Evolutionary conservation across 495 filamentous ascomycete genomes (phyloP).

Genomic region (Xylaria sp.): DNA sequence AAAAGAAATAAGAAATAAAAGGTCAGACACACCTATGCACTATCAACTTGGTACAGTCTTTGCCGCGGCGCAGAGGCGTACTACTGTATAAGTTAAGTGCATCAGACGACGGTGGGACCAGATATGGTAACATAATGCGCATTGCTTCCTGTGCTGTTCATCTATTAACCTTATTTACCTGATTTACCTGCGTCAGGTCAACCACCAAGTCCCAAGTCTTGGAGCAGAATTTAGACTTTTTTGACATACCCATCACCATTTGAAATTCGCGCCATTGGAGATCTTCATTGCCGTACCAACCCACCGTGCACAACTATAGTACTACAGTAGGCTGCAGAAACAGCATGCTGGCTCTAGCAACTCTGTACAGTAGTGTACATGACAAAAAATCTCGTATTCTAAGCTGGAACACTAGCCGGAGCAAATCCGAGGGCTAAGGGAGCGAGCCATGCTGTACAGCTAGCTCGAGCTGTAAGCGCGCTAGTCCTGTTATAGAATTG

Average conservation of each 20-base stretch:
- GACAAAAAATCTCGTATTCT: conserved; percentile 27
- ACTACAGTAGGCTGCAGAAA: too few species aligned
- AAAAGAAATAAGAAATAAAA: too few species aligned
- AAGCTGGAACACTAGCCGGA: conserved; percentile 1
- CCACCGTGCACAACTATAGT: neutral
- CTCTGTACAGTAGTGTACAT: neutral
- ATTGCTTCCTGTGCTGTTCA: neutral
- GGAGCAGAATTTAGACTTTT: neutral
- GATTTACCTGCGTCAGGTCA: neutral
- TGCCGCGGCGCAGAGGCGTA: neutral
- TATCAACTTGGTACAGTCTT: neutral
- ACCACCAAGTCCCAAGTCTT: neutral
- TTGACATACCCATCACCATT: neutral
- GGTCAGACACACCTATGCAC: too few species aligned
- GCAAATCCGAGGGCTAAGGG: neutral
- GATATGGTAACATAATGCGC: neutral
- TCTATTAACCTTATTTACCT: too few species aligned
- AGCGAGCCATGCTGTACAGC: neutral
- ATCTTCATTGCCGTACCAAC: conserved; percentile 9
- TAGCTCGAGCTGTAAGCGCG: neutral
- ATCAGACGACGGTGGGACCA: neutral
- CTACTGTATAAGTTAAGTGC: too few species aligned
- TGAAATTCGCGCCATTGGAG: neutral
- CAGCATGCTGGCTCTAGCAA: neutral
- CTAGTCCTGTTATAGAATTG: conserved; percentile 6